Evolutionary conservation across 1,139 yeast genomes (phyloP), one percentile per base, ranked within the genome.

Genomic region (Diutina catenulata): DNA sequence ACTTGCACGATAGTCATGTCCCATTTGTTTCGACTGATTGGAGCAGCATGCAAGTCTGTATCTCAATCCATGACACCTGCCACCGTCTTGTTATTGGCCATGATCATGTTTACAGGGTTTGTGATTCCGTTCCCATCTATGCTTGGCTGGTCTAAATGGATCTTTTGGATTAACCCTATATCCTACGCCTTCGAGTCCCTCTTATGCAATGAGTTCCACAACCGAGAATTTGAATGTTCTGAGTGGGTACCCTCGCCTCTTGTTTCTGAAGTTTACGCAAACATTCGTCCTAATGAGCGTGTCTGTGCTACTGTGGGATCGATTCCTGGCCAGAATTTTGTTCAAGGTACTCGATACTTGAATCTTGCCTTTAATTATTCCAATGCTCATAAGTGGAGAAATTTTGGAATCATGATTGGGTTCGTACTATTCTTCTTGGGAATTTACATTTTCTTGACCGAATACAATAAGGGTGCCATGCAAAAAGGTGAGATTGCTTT

Each of bases 401-500:
- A 86, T 51, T 72, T 76, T 46, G 95, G 94, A 52, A 78, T 86
- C 47, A 59, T 70, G 32, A 41, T 77, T 42, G 83, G 66, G 1
- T 81, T 69, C 51, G 57, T 61, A 23, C 38, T 75, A 21, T 68
- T 77, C 54, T 78, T 80, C 57, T 59, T 79, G 39, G 48, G 49
- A 33, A 62, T 74, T 13, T 79, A 80, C 49, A 55, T 83, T 49
- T 33, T 64, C 8, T 66, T 76, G 43, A 73, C 78, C 43, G 88
- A 80, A 59, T 59, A 59, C 43, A 79, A 79, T 50, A 80, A 77
- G 49, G 84, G 87, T 54, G 75, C 83, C 16, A 73, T 76, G 60
- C 86, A 83, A 54, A 80, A 77, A 62, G 95, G 94, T 61, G 95
- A 84, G 60, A 70, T 82, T 39, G 64, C 81, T 41, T 70, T 83